These are phyloP conservation scores for Galerina sulciceps DNA, from an alignment of 768 basidiomycete genomes.

Conservation along the genomic window DNA sequence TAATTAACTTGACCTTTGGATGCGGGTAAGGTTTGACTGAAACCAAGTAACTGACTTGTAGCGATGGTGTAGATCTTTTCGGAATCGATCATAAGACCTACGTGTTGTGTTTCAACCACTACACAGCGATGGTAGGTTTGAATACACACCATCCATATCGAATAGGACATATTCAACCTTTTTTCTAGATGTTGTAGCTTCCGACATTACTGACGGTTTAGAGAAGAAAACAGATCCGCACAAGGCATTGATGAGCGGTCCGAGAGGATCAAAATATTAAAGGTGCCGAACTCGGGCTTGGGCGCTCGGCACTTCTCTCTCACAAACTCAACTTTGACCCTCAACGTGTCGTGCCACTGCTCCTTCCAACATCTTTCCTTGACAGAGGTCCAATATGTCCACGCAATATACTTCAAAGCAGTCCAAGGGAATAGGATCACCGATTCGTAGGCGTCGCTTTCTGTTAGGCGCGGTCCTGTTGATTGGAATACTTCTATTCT, in stretches of 20 bases:
- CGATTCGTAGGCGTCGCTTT: conserved; percentile 51
- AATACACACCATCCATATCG: conserved; percentile 69
- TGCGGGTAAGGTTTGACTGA: conserved; percentile 1
- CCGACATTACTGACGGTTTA: background rate
- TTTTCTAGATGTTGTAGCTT: conserved; percentile 1
- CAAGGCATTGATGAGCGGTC: no score
- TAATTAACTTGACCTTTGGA: background rate
- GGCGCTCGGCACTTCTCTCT: no score
- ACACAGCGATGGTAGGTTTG: background rate
- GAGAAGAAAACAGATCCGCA: background rate
- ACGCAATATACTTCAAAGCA: conserved; percentile 13
- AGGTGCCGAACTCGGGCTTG: no score
- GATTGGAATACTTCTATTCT: conserved; percentile 40
- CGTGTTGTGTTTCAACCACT: conserved; percentile 1
- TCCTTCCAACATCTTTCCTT: background rate
- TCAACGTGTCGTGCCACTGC: background rate
- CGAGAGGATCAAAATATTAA: no score
- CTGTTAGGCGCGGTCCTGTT: conserved; percentile 39
- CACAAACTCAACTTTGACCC: no score
- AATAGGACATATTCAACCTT: conserved; percentile 69
- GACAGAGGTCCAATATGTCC: conserved; percentile 9
- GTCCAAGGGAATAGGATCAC: conserved; percentile 11
- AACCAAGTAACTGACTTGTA: conserved; percentile 57
- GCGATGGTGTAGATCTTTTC: conserved; percentile 79
- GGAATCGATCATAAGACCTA: conserved; percentile 78